Percentiles rank a stretch among this genome's conserved stretches.
phyloP scores from a whole-genome alignment of 306 rosid genomes.

The Elaeagnus macrophylla region DNA sequence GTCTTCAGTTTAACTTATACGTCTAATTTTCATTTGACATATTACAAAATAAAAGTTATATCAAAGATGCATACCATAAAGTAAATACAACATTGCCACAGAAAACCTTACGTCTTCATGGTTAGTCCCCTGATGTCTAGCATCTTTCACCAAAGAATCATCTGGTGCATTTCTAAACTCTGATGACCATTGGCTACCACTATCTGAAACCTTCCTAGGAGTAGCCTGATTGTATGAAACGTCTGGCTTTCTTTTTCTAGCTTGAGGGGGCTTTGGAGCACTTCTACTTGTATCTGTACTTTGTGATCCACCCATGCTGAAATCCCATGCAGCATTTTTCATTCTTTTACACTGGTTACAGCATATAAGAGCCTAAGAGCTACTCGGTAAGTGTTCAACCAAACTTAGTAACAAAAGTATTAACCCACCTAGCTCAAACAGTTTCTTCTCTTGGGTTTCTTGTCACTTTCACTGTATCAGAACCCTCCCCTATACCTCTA shows the following conservation, averaged over 20 bases:
- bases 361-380: conserved; percentile 38
- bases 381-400: conserved; percentile 19
- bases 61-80: conserved; percentile 5
- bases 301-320: conserved; percentile 73
- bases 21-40: no score
- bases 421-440: conserved; percentile 53
- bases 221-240: conserved; percentile 38
- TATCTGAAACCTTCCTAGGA: conserved; percentile 49
- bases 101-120: conserved; percentile 59
- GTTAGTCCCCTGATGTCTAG: conserved; percentile 29
- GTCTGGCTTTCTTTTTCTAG: conserved; percentile 65
- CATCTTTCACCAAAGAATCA: conserved; percentile 35
- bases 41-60: no score
- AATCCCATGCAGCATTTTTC: conserved; percentile 95
- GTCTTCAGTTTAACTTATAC: no score
- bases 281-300: conserved; percentile 73
- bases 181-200: conserved; percentile 40
- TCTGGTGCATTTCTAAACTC: conserved; percentile 42
- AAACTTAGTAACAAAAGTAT: conserved; percentile 4
- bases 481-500: conserved; percentile 33
- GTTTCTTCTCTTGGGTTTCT: conserved; percentile 65
- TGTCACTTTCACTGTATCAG: conserved; percentile 61
- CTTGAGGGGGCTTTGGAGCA: conserved; percentile 66
- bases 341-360: conserved; percentile 62
- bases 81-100: not conserved